Evolutionary conservation across 1,284 basidiomycete genomes (phyloP), one percentile per base, ranked within the genome.

Genomic region (Malassezia yamatoensis): DNA sequence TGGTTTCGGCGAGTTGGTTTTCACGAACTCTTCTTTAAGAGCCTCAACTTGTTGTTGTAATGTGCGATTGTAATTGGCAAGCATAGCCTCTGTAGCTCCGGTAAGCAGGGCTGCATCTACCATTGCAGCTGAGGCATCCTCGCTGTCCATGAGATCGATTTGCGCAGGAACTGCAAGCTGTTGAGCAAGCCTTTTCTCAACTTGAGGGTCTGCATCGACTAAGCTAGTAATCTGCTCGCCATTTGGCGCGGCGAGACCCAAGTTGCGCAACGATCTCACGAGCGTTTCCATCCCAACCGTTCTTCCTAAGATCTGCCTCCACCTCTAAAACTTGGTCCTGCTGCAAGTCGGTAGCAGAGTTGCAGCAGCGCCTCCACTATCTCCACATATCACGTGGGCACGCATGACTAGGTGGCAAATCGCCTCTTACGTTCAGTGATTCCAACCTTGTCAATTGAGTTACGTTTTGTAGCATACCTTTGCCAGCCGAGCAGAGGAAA

Each of bases 71-170:
- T 70, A 72, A 54, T 67, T 68, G 24, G 70, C 63, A 21, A 74
- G 57, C 39, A 74, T 53, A 3, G 71, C 68, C 37, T 65, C 62
- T 4, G 72, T 66, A 9, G 67, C 72, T 10, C 68, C 70, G 24
- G 63, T 61, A 54, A 74, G 62, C 11, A 74, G 60, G 41, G 70
- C 72, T 5, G 65, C 62, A 37, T 70, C 69, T 20, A 74, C 61
- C 13, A 70, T 44, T 2, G 66, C 56, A 1, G 44, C 54, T 7
- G 55, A 44, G 2, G 42, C 52, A 3, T 61, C 60, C 0, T 58
- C 66, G 1, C 54, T 55, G 7, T 51, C 54, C 5, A 33, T 35
- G 0, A 20, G 10, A 10, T 47, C 38, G 11, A 59, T 36, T 15
- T 39, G 39, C 12, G 44, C 49, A 9, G 58, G 53, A 9, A 74